Conservation (phyloP, 345 rosid genomes). For the Lepidium africanum region DNA sequence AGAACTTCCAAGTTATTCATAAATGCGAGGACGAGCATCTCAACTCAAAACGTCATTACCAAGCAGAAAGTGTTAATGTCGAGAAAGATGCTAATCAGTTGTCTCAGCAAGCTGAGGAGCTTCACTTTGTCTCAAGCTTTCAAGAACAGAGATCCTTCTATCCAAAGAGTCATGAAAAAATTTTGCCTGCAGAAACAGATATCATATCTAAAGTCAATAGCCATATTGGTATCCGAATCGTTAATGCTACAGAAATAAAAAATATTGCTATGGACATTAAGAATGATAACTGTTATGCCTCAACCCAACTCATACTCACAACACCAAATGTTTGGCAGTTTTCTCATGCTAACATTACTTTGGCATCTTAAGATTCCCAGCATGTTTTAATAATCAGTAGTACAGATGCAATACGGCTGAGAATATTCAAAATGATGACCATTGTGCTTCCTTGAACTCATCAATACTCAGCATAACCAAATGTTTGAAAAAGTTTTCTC, state of each 20-base stretch:
- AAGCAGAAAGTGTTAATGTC: not conserved
- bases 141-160: slow-evolving; percentile 62
- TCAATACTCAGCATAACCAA: not conserved
- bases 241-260: not conserved
- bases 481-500: not conserved
- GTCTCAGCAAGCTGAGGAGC: slow-evolving; percentile 49
- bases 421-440: not conserved
- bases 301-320: not conserved
- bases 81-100: slow-evolving; percentile 40
- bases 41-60: slow-evolving; percentile 3
- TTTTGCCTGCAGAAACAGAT: slow-evolving; percentile 46
- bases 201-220: not conserved
- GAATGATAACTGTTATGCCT: not conserved
- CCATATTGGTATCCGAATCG: not conserved
- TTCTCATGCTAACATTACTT: not conserved
- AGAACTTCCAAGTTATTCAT: slow-evolving; percentile 21
- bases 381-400: not conserved
- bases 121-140: slow-evolving; percentile 70
- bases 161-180: slow-evolving; percentile 61
- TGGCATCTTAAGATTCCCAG: not conserved
- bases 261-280: not conserved
- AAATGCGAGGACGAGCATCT: not conserved
- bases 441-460: not conserved
- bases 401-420: not conserved
- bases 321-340: not conserved